Base-by-base conservation (phyloP, 208 protist species). In the Acanthamoeba triangularis region DNA sequence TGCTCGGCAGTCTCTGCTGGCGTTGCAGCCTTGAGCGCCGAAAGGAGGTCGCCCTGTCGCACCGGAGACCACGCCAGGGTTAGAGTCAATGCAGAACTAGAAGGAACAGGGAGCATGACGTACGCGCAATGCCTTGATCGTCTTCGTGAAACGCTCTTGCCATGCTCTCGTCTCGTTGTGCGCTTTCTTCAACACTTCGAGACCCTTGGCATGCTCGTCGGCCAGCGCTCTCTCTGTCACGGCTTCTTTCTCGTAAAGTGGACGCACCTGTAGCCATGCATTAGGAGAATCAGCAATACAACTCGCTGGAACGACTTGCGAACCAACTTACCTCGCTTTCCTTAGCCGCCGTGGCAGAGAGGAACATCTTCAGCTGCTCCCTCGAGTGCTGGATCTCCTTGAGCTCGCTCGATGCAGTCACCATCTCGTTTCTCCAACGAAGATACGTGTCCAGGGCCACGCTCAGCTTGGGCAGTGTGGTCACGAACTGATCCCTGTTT, bases 121-220 rank as follows among this genome's bases (percentile, higher is more conserved):
- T 65, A 65, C 59, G 30, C 65, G 65, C 65, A 72, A 23, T 10
- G 80, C 80, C 33, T 59, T 88, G n/a, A 65, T 61, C 20, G 80
- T 88, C 54, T 88, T 88, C 25, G 80, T 88, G 54, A 65, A 88
- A 28, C 80, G 47, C 10, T 88, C 80, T 28, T 65, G 54, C 47
- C 54, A 88, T 14, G 54, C 44, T 7, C n/a, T 30, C n/a, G 80
- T 61, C 35, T 88, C 80, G 47, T 56, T 52, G n/a, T 88, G 80
- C 14, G 80, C 80, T 30, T 88, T 88, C 54, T 88, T 52, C 80
- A 88, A 33, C 11, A 59, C 44, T 25, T 65, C n/a, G 10, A 59
- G 47, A 2, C n/a, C 49, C 80, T 88, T 88, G 8, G 33, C 41
- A 28, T 61, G 47, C 25, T 88, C 80, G n/a, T 88, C 49, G 1